Percentiles rank a stretch among this genome's conserved stretches.
Conservation (phyloP, 176 grass and related monocot genomes). For the Oryza coarctata region DNA sequence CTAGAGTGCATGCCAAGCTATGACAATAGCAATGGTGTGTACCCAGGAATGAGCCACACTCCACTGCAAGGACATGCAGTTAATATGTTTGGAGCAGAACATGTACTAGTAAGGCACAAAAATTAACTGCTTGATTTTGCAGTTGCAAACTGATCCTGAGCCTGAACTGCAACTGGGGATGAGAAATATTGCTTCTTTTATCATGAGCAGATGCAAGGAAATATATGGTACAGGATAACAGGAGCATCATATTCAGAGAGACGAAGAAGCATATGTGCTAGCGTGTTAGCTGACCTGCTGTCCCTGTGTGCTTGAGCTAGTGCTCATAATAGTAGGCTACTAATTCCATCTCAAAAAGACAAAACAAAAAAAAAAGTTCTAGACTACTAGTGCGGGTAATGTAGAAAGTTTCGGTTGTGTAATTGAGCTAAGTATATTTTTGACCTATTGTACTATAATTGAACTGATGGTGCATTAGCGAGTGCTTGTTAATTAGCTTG, state of each 20-base stretch:
- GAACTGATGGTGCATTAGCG: not conserved
- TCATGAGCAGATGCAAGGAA: not conserved
- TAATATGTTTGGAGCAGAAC: not conserved
- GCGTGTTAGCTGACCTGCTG: too few relatives aligned
- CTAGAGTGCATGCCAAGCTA: constrained; percentile 26
- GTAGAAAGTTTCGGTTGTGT: not conserved
- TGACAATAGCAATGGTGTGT: constrained; percentile 12
- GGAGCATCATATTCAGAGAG: not conserved
- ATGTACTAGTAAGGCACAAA: not conserved
- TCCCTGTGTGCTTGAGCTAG: not conserved
- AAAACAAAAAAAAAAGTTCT: not conserved
- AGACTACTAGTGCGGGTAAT: not conserved
- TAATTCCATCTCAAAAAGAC: not conserved
- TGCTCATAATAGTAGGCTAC: not conserved
- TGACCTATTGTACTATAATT: not conserved
- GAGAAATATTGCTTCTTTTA: not conserved
- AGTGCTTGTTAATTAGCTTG: not conserved
- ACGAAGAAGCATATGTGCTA: not conserved
- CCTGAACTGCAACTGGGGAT: not conserved
- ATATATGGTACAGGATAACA: not conserved
- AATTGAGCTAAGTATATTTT: not conserved
- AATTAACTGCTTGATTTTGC: not conserved
- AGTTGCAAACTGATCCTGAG: not conserved
- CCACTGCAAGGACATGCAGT: not conserved
- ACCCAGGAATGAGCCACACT: not conserved